These are phyloP conservation scores for Neopestalotiopsis clavispora DNA, from an alignment of 2,329 filamentous ascomycete genomes.

Conservation along the genomic window DNA sequence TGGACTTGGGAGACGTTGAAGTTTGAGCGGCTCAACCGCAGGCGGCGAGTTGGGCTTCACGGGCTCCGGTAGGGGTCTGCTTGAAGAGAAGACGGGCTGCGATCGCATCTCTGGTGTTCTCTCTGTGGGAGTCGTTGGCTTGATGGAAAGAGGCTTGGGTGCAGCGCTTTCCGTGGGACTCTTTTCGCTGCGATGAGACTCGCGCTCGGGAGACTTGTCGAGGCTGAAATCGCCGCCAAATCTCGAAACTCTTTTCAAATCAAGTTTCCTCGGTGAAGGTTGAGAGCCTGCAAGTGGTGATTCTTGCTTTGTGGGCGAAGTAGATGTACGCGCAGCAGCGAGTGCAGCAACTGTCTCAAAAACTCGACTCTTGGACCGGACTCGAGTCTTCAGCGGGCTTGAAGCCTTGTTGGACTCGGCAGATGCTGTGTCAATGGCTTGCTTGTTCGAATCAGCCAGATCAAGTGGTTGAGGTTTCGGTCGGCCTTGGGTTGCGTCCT, in stretches of 20 bases:
- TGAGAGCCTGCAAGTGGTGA: constrained; percentile 43
- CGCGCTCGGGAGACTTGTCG: constrained; percentile 30
- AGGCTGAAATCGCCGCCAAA: constrained; percentile 55
- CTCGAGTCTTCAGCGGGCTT: constrained; percentile 5
- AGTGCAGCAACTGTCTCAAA: constrained; percentile 37
- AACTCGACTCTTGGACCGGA: constrained; percentile 28
- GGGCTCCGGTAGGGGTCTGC: constrained; percentile 17
- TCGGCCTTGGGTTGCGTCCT: constrained; percentile 20
- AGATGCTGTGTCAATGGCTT: constrained; percentile 25
- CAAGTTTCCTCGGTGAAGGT: constrained; percentile 62
- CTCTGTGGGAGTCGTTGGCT: constrained; percentile 25
- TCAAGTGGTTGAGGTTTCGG: constrained; percentile 29
- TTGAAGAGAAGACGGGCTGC: constrained; percentile 6
- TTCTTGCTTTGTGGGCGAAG: constrained; percentile 31
- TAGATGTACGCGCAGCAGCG: constrained; percentile 31
- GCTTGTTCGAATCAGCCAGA: constrained; percentile 32
- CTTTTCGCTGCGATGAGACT: constrained; percentile 21
- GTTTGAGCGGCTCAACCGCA: constrained; percentile 29
- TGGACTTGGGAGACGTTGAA: constrained; percentile 24
- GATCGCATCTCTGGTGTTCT: constrained; percentile 14
- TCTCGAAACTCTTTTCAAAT: constrained; percentile 62
- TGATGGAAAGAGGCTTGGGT: constrained; percentile 32
- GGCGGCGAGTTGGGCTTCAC: constrained; percentile 10
- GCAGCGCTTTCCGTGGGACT: neutral
- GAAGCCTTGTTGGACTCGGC: constrained; percentile 28